These are phyloP conservation scores for Botryotinia narcissicola DNA, from an alignment of 2,329 filamentous ascomycete species.

Conservation along the genomic window DNA sequence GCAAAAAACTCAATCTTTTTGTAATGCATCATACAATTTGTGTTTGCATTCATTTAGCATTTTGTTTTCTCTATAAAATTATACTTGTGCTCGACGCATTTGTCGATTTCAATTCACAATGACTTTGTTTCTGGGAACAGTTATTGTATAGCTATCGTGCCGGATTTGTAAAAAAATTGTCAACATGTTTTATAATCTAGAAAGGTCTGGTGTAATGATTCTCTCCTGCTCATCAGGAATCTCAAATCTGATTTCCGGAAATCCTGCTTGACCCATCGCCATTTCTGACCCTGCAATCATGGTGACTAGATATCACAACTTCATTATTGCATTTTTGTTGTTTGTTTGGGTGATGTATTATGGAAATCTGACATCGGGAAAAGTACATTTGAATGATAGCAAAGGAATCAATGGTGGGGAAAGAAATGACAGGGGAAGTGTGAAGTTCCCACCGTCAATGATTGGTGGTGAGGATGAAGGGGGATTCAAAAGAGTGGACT, in stretches of 20 bases:
- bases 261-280: neutral
- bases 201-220: neutral
- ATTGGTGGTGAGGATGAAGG: neutral
- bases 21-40: neutral
- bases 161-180: neutral
- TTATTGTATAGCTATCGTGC: neutral
- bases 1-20: neutral
- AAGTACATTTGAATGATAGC: neutral
- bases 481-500: too few relatives aligned
- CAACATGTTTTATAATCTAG: neutral
- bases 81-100: neutral
- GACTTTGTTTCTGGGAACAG: neutral
- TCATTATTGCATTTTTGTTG: neutral
- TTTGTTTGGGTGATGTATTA: constrained; percentile 8
- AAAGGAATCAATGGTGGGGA: neutral
- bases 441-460: neutral
- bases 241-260: too few relatives aligned
- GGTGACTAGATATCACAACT: neutral
- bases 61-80: neutral
- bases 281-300: neutral
- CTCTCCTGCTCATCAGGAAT: neutral
- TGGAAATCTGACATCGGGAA: neutral
- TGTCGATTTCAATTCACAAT: neutral
- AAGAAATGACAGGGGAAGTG: too few relatives aligned
- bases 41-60: neutral